These are phyloP conservation scores for Turnera subulata DNA, from an alignment of 345 rosid species.

Conservation along the genomic window DNA sequence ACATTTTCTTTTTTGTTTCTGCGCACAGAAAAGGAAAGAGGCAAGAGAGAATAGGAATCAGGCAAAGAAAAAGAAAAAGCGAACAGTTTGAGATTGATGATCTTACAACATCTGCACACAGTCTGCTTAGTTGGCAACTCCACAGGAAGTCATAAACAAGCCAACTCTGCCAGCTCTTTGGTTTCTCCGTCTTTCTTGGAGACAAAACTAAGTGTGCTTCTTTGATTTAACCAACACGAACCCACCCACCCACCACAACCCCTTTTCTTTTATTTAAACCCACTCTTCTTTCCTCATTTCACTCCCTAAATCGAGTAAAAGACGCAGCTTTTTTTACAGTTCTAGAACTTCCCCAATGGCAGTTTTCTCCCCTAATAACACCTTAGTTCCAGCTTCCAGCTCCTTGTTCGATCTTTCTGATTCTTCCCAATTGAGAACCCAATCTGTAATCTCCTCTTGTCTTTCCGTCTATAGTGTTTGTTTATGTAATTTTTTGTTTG, in stretches of 20 bases:
- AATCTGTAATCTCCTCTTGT: not conserved
- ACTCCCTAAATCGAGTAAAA: not conserved
- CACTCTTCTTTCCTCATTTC: not conserved
- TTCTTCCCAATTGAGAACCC: not conserved
- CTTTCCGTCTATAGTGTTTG: not conserved
- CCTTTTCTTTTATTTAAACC: not conserved
- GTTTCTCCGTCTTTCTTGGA: slow-evolving; percentile 21
- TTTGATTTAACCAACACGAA: not conserved
- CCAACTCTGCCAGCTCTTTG: not conserved
- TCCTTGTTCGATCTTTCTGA: not conserved
- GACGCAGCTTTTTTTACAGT: not conserved
- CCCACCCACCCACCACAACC: not conserved
- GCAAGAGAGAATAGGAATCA: not conserved
- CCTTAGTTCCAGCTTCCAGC: not conserved
- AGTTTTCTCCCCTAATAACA: slow-evolving; percentile 1
- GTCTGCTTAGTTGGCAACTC: slow-evolving; percentile 3
- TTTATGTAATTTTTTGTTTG: not conserved
- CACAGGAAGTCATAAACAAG: not conserved
- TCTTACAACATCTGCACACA: not conserved
- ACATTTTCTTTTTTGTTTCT: too few species aligned
- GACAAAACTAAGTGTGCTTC: not conserved
- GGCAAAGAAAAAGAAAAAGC: too few species aligned
- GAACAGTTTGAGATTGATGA: not conserved
- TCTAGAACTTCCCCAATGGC: slow-evolving; percentile 9
- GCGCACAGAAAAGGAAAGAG: too few species aligned